Conservation (phyloP, 805 yeast species). For the Naumovozyma dairenensis region DNA sequence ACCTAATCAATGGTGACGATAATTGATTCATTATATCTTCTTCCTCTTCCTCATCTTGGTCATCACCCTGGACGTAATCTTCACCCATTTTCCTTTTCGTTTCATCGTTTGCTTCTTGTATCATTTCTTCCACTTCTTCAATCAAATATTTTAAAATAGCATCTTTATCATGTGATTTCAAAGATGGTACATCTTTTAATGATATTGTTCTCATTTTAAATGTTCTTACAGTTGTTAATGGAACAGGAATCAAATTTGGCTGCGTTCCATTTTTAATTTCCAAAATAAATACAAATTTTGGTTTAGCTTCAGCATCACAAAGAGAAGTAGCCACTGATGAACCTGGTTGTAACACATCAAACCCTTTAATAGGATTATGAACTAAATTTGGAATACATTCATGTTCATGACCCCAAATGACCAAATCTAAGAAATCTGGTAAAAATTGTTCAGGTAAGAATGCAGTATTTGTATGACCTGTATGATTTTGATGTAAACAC, state of each 20-base stretch:
- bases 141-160: conserved; percentile 53
- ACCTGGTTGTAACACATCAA: conserved; percentile 83
- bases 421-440: conserved; percentile 72
- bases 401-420: conserved; percentile 98
- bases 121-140: conserved; percentile 56
- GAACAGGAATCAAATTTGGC: conserved; percentile 38
- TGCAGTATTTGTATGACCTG: conserved; percentile 68
- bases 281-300: conserved; percentile 65
- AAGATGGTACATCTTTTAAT: conserved; percentile 40
- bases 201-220: conserved; percentile 62
- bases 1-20: conserved; percentile 75
- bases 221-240: conserved; percentile 60
- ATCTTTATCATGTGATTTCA: conserved; percentile 53
- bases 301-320: conserved; percentile 71
- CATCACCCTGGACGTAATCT: conserved; percentile 6
- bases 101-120: conserved; percentile 44
- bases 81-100: conserved; percentile 33
- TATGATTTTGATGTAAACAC: conserved; percentile 88
- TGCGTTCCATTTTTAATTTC: conserved; percentile 51
- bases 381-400: conserved; percentile 73
- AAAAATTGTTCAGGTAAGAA: conserved; percentile 77
- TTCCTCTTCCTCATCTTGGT: conserved; percentile 13
- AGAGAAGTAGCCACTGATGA: conserved; percentile 88
- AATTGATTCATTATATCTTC: conserved; percentile 23
- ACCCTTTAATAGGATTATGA: conserved; percentile 44